Percentiles rank a stretch among this genome's conserved stretches.
Conservation (phyloP, 805 yeast species). For the Lachancea sp. region DNA sequence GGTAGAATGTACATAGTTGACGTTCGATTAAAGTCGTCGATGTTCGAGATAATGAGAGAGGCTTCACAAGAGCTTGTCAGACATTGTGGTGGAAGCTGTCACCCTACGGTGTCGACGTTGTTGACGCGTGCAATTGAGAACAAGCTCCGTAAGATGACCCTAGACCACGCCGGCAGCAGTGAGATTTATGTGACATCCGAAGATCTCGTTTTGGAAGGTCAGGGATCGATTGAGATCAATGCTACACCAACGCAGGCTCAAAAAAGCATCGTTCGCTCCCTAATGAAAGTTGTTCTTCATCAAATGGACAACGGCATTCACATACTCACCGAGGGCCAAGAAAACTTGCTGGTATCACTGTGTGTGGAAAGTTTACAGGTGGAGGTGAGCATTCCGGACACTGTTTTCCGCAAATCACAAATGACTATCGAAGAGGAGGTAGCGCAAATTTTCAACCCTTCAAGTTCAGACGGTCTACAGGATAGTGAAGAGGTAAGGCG, state of each 20-base stretch:
- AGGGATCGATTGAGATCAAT: conserved; percentile 23
- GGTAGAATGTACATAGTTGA: conserved; percentile 15
- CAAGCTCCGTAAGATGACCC: conserved; percentile 9
- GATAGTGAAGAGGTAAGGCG: not conserved
- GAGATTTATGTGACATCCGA: conserved; percentile 10
- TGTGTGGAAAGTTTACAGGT: conserved; percentile 21
- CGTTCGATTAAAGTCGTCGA: conserved; percentile 12
- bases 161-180: conserved; percentile 3
- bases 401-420: conserved; percentile 1
- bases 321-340: conserved; percentile 19
- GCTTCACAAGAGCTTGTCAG: not conserved
- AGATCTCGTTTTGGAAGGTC: conserved; percentile 20
- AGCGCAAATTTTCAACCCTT: not conserved
- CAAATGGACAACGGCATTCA: conserved; percentile 11
- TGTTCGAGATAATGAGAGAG: conserved; percentile 3
- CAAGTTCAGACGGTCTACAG: not conserved
- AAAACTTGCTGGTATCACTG: conserved; percentile 20
- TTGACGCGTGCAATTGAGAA: conserved; percentile 14
- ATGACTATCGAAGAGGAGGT: not conserved
- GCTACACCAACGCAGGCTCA: conserved; percentile 25
- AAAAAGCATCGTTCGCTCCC: conserved; percentile 17
- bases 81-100: not conserved
- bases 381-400: conserved; percentile 10
- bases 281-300: conserved; percentile 21
- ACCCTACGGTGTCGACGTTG: conserved; percentile 8